Evolutionary conservation across 257 asterid species (phyloP).

Genomic region (Solanum raphanifolium): DNA sequence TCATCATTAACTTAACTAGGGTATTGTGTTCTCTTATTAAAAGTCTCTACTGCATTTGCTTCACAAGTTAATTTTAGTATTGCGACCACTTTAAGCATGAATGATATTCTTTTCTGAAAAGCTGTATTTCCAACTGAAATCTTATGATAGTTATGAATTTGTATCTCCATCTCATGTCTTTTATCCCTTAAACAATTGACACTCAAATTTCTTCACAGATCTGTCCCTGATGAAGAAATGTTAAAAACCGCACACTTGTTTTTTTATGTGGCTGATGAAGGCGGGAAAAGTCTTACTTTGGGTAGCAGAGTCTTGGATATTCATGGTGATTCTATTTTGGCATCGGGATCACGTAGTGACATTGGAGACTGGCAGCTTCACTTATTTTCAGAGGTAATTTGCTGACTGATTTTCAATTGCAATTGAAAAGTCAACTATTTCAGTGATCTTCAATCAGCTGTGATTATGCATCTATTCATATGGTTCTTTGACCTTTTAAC

Average conservation of each 20-base stretch:
- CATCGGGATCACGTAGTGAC: constrained; percentile 64
- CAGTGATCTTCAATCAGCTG: background rate
- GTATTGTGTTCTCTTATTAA: background rate
- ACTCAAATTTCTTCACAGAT: constrained; percentile 13
- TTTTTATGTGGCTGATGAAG: constrained; percentile 96
- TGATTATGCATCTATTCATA: background rate
- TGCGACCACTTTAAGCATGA: background rate
- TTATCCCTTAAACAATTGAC: constrained; percentile 6
- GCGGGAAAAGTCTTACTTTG: constrained; percentile 50
- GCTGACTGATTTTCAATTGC: background rate
- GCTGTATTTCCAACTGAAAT: background rate
- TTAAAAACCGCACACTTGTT: constrained; percentile 55
- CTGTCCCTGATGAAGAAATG: constrained; percentile 38
- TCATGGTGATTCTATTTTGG: constrained; percentile 42
- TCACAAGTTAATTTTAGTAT: background rate
- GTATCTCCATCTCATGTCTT: background rate
- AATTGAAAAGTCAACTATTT: background rate
- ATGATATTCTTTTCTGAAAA: background rate
- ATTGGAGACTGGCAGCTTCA: constrained; percentile 86
- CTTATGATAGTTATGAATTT: background rate
- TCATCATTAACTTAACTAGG: background rate
- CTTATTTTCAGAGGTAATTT: constrained; percentile 64
- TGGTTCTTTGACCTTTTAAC: background rate
- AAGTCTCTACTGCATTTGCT: background rate
- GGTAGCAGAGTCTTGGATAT: constrained; percentile 36